Conservation (phyloP, 2,329 filamentous ascomycete species). For the Camillea tinctor region DNA sequence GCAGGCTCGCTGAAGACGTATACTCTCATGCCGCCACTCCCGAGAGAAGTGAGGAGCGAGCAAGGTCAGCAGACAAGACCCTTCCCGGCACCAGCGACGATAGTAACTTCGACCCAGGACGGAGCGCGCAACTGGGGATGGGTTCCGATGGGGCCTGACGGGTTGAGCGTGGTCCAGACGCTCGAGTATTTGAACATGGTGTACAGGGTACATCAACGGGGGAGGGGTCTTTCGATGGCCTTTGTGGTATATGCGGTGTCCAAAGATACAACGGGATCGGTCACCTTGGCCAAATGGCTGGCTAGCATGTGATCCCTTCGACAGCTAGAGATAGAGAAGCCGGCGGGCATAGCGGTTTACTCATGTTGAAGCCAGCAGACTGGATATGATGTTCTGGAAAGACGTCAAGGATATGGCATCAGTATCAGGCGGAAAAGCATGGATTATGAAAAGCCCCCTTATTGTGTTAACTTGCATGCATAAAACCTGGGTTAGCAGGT, state of each 20-base stretch:
- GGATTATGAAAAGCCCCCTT: too few species aligned
- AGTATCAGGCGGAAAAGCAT: too few species aligned
- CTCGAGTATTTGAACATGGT: neutral
- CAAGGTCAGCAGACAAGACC: too few species aligned
- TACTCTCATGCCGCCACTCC: too few species aligned
- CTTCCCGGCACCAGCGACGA: neutral
- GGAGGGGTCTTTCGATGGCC: neutral
- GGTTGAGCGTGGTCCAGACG: neutral
- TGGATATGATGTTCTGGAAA: neutral
- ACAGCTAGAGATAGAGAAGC: too few species aligned
- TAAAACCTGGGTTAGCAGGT: too few species aligned
- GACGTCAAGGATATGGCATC: too few species aligned
- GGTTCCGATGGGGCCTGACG: neutral
- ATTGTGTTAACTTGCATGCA: too few species aligned
- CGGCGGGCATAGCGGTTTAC: too few species aligned
- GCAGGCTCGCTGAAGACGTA: too few species aligned
- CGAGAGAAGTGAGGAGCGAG: too few species aligned
- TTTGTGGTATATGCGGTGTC: neutral
- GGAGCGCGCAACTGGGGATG: neutral
- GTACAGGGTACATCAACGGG: neutral
- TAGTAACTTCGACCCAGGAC: neutral
- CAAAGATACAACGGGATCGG: neutral
- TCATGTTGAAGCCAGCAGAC: too few species aligned
- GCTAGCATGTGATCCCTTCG: neutral
- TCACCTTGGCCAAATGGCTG: neutral